Evolutionary conservation across 169 alveolate genomes (phyloP), one percentile per base, ranked within the genome.

Genomic region (Cryptosporidium muris): DNA sequence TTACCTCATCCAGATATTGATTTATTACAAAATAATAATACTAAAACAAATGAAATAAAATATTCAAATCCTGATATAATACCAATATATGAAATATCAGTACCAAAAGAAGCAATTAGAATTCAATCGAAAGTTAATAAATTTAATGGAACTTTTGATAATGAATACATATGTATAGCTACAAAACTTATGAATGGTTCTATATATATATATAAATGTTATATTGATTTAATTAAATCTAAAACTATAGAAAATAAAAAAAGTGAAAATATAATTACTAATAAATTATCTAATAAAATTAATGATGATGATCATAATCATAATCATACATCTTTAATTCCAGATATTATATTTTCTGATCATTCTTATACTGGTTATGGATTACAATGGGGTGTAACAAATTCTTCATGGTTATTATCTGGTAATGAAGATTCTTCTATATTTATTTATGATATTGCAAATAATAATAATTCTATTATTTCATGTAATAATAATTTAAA

Each of bases 381-480:
- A 34, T 45, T 74, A 63, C 74, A 74, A 37, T 74, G 85, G 85
- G 85, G 85, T 5, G 60, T 63, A 42, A 74, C 85, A 9, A 56
- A 74, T 6, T 74, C 85, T 8, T 58, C 25, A 47, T 74, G 85
- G 85, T 14, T 74, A 36, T 51, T 74, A 9, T 56, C 85, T 2
- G 85, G 85, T n/a, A 74, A 74, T 37, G 85, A 74, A 25, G 85
- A 74, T 60, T 74, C 85, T 38, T 74, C 85, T 2, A 2, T 74
- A 1, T 74, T 11, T 25, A 58, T 74, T 1, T 74, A 47, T 11
- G 85, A 74, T 37, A 54, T 74, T 37, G 60, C 54, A 34, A 40
- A 43, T 58, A 47, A 54, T 25, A 60, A 74, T 45, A 49, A 37
- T 58, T 8, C 60, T 16, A 58, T 58, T 42, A 62, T 45, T 8